Evolutionary conservation across 305 asterid species (phyloP), one percentile per base, ranked within the genome.

Genomic region (Rubia peregrina): DNA sequence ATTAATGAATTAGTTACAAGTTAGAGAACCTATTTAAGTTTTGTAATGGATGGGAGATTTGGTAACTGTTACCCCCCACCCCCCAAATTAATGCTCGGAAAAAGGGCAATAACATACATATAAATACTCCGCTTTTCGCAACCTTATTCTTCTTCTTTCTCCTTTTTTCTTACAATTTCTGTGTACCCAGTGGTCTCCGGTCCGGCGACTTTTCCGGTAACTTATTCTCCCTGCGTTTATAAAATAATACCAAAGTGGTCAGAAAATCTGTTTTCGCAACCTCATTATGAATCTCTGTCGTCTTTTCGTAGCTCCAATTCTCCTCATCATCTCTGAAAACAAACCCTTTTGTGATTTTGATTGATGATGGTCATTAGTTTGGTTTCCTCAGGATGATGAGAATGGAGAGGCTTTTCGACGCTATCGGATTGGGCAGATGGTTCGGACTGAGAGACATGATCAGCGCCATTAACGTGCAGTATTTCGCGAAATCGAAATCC

Each of bases 391-490:
- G 65, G 63, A 85, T 77, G 80, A 90, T 85, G 83, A 89, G 75
- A 76, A 84, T 80, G 43, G 53, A 73, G 65, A 77, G 78, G 83
- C 71, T 85, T 7, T 81, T 65, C 79, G 75, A 49, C 80, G 88
- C 83, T 0, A 75, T 85, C 53, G 80, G 85, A 60, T 67, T 84
- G 8, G 65, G 79, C 62, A 81, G 74, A 67, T 80, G 80, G 85
- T 74, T 82, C 9, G 69, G 77, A 9, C 76, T 68, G 64, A 71
- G 79, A 42, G 72, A 73, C 30, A 53, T 19, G 44, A 57, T 14
- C 2, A 33, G 66, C 44, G 43, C 26, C 21, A 33, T 9, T 14
- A 62, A n/a, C 67, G n/a, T 51, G 0, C 71, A 38, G 49, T 49
- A 78, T 67, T 66, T 48, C 44, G 64, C 82, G 4, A 67, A 56